Conservation (phyloP, 2,329 filamentous ascomycete species). For the Alternaria hordeiaustralica region DNA sequence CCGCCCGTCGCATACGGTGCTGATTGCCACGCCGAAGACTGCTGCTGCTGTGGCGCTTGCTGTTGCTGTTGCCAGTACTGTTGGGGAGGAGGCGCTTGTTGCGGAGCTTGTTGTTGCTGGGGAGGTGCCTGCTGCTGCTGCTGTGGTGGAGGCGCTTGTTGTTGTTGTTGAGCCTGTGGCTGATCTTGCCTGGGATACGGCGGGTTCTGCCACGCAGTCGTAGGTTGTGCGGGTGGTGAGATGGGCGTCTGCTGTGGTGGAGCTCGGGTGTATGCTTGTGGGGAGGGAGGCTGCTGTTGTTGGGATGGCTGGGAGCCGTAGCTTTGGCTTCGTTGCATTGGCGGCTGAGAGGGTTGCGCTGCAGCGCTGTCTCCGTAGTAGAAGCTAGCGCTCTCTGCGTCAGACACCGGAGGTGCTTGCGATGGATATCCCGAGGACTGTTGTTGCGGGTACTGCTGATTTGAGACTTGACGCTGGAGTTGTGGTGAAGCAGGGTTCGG, state of each 20-base stretch:
- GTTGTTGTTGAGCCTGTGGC: constrained; percentile 33
- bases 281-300: constrained; percentile 44
- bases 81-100: constrained; percentile 16
- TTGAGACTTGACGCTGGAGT: constrained; percentile 43
- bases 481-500: constrained; percentile 46
- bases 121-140: constrained; percentile 27
- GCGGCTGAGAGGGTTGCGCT: constrained; percentile 28
- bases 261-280: constrained; percentile 40
- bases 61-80: constrained; percentile 31
- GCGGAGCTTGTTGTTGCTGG: constrained; percentile 20
- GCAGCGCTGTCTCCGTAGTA: constrained; percentile 42
- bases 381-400: constrained; percentile 42
- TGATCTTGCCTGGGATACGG: constrained; percentile 42
- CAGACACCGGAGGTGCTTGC: constrained; percentile 43
- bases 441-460: constrained; percentile 44
- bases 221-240: constrained; percentile 40
- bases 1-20: constrained; percentile 49
- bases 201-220: constrained; percentile 39
- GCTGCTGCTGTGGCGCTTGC: constrained; percentile 44
- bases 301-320: constrained; percentile 41
- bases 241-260: constrained; percentile 37
- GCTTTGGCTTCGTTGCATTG: constrained; percentile 40
- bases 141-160: constrained; percentile 26
- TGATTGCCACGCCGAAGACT: constrained; percentile 40
- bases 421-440: constrained; percentile 38